These are phyloP conservation scores for Diaporthe amygdali DNA, from an alignment of 2,329 filamentous ascomycete genomes.

Conservation along the genomic window DNA sequence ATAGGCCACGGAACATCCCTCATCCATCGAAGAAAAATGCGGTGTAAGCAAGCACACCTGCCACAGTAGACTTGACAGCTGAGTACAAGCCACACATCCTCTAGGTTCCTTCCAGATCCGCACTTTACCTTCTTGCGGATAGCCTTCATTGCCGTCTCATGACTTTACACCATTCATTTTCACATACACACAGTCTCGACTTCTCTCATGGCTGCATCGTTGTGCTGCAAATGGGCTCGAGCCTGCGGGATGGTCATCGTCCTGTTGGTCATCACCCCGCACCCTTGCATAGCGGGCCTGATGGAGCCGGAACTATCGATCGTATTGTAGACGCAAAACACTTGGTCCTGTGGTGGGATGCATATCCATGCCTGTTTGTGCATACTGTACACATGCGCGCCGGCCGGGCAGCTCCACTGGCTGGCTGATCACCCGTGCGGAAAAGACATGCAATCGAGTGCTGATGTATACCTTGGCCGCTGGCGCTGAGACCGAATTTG, in stretches of 20 bases:
- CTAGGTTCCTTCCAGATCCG: background rate
- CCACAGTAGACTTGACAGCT: background rate
- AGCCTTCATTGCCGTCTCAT: background rate
- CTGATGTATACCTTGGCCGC: background rate
- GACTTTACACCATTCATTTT: background rate
- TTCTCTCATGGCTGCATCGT: background rate
- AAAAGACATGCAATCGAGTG: background rate
- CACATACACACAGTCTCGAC: background rate
- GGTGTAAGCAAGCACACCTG: background rate
- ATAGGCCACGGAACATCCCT: background rate
- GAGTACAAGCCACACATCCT: background rate
- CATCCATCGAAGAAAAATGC: background rate
- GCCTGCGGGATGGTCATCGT: background rate
- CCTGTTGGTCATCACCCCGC: background rate
- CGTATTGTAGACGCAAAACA: background rate
- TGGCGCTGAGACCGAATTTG: background rate
- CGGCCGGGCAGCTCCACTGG: background rate
- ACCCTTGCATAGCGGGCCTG: background rate
- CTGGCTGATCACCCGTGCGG: background rate
- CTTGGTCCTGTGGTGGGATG: background rate
- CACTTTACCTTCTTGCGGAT: background rate
- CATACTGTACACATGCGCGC: background rate
- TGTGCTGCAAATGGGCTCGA: background rate
- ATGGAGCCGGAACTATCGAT: background rate
- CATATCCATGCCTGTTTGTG: background rate